These are phyloP conservation scores for Paramarasmius palmivorus DNA, from an alignment of 1,284 basidiomycete genomes.

Conservation along the genomic window DNA sequence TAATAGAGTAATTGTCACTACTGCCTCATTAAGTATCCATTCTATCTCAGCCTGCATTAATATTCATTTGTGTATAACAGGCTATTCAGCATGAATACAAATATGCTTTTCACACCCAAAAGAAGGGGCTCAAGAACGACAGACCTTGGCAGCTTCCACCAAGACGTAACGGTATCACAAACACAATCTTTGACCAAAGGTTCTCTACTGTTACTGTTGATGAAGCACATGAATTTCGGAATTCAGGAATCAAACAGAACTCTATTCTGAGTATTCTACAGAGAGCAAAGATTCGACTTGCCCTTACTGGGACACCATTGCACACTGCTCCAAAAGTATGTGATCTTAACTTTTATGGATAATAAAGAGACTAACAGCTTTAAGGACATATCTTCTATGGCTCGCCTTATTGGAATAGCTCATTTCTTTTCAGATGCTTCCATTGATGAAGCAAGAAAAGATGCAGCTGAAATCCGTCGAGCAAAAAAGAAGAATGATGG, in stretches of 20 bases:
- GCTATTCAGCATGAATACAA: conserved; percentile 18
- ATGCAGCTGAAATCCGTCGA: conserved; percentile 17
- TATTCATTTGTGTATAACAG: conserved; percentile 12
- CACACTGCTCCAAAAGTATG: conserved; percentile 30
- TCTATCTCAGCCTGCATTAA: background rate
- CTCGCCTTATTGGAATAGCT: conserved; percentile 24
- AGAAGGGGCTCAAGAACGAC: background rate
- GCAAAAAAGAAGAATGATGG: conserved; percentile 23
- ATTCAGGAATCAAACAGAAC: conserved; percentile 22
- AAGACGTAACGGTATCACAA: background rate
- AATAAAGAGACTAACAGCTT: background rate
- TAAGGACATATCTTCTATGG: conserved; percentile 31
- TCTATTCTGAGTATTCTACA: conserved; percentile 21
- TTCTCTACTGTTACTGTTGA: conserved; percentile 26
- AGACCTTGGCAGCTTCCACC: conserved; percentile 20
- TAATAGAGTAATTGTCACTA: conserved; percentile 25
- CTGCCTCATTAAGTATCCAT: conserved; percentile 22
- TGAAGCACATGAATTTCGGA: conserved; percentile 31
- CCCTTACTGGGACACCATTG: conserved; percentile 34
- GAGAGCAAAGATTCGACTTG: conserved; percentile 16
- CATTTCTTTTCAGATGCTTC: conserved; percentile 25
- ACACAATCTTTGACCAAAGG: conserved; percentile 23
- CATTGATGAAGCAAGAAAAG: conserved; percentile 23
- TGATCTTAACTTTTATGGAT: background rate
- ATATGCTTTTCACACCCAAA: conserved; percentile 1